Evolutionary conservation across 1,284 basidiomycete species (phyloP), one percentile per base, ranked within the genome.

Genomic region (Cryptococcus sp.): DNA sequence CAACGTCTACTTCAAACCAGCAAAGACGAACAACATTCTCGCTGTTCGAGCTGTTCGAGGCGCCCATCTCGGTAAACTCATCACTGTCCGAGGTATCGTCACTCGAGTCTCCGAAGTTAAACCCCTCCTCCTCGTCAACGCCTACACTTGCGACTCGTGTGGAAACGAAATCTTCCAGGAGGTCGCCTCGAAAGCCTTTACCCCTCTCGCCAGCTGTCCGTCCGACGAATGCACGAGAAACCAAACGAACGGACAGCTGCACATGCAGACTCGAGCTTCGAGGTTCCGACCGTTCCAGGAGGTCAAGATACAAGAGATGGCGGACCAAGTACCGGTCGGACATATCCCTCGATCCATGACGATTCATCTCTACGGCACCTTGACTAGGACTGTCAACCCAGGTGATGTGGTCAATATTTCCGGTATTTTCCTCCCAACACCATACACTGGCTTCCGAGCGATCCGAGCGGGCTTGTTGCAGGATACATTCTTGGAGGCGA

Each of bases 271-370:
- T 3, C 81, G 95, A 31, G 95, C 95, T 19, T 91, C 88, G 75
- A 85, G 95, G 51, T 99, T 98, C 74, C 88, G 87, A 62, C 91
- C 94, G 0, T 99, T 98, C 79, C 95, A 99, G 69, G 95, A 99
- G 72, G 83, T 97, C 58, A 95, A 95, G 75, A 90, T 99, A 42
- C 95, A 99, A 72, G 95, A 99, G 74, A 95, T 98, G 94, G 88
- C 95, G 22, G 95, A 98, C 67, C 95, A 99, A 83, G 95, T 99
- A 0, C 95, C 95, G 21, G 93, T 98, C 32, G 95, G 95, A 3
- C 95, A 99, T 70, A 98, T 99, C 52, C 95, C 95, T 26, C 85
- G 95, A 32, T 92, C 92, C 2, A 98, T 97, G 95, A 93, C 92
- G 0, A 74, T 97, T 25, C 93, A 99, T 69, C 78, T 98, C 33